These are phyloP conservation scores for Abortiporus biennis DNA, from an alignment of 1,284 basidiomycete genomes.

Conservation along the genomic window DNA sequence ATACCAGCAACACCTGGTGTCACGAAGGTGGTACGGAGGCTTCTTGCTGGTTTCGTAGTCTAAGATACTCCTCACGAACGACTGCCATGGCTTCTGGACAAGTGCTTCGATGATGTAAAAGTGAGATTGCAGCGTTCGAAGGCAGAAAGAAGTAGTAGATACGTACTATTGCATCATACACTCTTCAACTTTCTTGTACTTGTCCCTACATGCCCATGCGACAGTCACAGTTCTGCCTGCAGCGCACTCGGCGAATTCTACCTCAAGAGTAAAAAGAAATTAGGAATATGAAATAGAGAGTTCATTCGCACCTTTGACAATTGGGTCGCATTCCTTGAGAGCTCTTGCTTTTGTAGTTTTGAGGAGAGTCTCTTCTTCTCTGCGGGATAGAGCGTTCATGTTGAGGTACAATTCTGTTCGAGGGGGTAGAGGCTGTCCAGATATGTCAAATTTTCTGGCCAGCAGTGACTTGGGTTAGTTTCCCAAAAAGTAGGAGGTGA, in stretches of 20 bases:
- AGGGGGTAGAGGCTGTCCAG: too few relatives aligned
- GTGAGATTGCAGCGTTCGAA: too few relatives aligned
- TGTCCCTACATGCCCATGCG: conserved; percentile 74
- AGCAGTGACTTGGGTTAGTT: too few relatives aligned
- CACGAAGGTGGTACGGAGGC: too few relatives aligned
- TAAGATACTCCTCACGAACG: conserved; percentile 68
- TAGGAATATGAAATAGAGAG: not conserved
- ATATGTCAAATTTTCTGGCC: too few relatives aligned
- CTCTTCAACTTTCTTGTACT: conserved; percentile 67
- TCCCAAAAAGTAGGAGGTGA: too few relatives aligned
- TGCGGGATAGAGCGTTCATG: conserved; percentile 83
- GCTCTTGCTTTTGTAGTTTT: conserved; percentile 81
- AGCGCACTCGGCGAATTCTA: conserved; percentile 83
- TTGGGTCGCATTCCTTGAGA: conserved; percentile 68
- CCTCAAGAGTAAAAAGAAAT: not conserved
- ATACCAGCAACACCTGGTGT: too few relatives aligned
- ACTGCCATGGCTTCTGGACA: conserved; percentile 67
- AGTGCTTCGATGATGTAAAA: conserved; percentile 40
- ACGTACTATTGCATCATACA: conserved; percentile 82
- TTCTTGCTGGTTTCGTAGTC: conserved; percentile 45
- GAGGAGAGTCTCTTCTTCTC: conserved; percentile 82
- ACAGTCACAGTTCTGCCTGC: conserved; percentile 78
- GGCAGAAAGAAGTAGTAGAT: not conserved
- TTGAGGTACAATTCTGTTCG: too few relatives aligned
- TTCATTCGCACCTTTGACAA: conserved; percentile 60